phyloP scores from a whole-genome alignment of 2,329 filamentous ascomycete genomes.

The Aureobasidium zeae region DNA sequence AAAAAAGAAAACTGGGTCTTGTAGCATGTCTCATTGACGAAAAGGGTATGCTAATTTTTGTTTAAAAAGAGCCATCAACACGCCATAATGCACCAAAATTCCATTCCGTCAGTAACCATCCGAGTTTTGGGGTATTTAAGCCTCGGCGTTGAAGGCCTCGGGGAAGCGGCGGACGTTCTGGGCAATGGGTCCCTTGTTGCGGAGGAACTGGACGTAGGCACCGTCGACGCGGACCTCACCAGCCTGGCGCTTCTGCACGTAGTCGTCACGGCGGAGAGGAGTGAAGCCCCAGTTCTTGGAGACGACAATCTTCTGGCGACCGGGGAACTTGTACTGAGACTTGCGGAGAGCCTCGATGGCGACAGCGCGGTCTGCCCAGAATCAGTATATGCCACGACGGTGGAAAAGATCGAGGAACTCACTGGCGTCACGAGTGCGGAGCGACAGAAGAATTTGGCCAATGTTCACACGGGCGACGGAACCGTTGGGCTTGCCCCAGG shows the following conservation, averaged over 20 bases:
- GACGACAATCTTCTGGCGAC: constrained; percentile 99
- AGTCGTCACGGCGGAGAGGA: constrained; percentile 93
- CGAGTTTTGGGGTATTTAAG: constrained; percentile 21
- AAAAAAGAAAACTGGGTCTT: constrained; percentile 8
- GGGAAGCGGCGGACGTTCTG: constrained; percentile 93
- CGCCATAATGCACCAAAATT: constrained; percentile 13
- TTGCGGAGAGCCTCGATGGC: constrained; percentile 98
- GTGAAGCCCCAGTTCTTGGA: constrained; percentile 99
- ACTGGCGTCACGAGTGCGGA: constrained; percentile 92
- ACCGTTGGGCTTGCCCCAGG: constrained; percentile 99
- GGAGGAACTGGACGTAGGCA: constrained; percentile 99
- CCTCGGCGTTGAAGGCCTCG: constrained; percentile 60
- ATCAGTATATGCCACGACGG: neutral
- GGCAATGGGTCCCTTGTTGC: constrained; percentile 78
- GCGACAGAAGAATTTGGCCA: constrained; percentile 94
- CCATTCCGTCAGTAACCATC: constrained; percentile 4
- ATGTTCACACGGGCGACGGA: constrained; percentile 99
- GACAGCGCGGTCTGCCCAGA: constrained; percentile 49
- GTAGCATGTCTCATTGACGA: constrained; percentile 17
- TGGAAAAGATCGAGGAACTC: constrained; percentile 32
- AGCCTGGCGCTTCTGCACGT: constrained; percentile 87
- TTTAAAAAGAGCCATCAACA: constrained; percentile 15
- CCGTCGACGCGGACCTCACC: constrained; percentile 93
- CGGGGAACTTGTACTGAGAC: constrained; percentile 99
- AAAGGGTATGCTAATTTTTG: constrained; percentile 16